Percentiles rank a stretch among this genome's conserved stretches.
These are phyloP conservation scores for Delonix regia DNA, from an alignment of 306 rosid species.

Conservation along the genomic window DNA sequence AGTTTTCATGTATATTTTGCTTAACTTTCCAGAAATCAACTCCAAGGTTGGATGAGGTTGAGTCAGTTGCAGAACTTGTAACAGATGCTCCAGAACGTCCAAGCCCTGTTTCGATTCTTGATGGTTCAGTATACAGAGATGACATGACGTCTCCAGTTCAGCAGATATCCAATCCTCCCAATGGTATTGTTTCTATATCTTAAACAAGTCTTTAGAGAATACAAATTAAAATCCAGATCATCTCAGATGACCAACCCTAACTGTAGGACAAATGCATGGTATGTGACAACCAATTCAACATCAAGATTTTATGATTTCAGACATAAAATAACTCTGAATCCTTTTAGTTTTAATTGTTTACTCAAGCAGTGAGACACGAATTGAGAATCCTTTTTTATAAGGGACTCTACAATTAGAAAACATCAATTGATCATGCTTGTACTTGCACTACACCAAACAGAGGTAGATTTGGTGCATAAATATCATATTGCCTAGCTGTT, in stretches of 20 bases:
- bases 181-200: conserved; percentile 52
- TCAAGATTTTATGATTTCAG: conserved; percentile 1
- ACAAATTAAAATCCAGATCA: not conserved
- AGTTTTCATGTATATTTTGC: conserved; percentile 14
- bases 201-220: not conserved
- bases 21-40: conserved; percentile 51
- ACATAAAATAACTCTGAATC: not conserved
- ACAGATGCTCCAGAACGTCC: conserved; percentile 57
- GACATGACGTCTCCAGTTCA: conserved; percentile 63
- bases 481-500: too few relatives aligned
- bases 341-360: not conserved
- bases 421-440: not conserved
- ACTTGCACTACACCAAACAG: not conserved
- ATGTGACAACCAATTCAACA: not conserved
- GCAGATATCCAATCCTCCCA: conserved; percentile 43
- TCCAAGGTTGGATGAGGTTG: conserved; percentile 50
- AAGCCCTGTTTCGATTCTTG: conserved; percentile 74
- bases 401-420: not conserved
- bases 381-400: conserved; percentile 4
- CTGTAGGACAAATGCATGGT: not conserved
- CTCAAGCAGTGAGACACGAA: not conserved
- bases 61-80: conserved; percentile 50
- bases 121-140: conserved; percentile 60
- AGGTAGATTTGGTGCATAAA: too few relatives aligned
- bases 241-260: conserved; percentile 12